Base-by-base conservation (phyloP, 164 flowering plant species). In the Liquidambar formosana region DNA sequence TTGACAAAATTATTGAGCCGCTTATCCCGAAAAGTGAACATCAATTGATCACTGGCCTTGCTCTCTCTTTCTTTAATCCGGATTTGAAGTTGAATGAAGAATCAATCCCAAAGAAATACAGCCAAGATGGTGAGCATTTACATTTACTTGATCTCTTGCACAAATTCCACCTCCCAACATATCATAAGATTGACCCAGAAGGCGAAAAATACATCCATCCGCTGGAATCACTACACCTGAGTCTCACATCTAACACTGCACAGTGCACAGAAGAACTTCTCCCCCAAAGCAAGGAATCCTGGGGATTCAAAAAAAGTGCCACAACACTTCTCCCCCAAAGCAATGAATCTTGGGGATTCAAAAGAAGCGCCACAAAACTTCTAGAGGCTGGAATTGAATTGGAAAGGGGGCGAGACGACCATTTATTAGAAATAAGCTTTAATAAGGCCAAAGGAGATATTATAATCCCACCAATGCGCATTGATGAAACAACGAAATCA, bases 391-490 rank as follows among this genome's bases (percentile, higher is more conserved):
- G 81, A 62, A 59, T 78, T 52, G 38, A 44, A 44, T 26, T 81
- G 51, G 60, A 69, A 62, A 73, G 57, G 21, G 57, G 15, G 3
- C 1, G 8, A 13, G 21, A 8, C 8, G 2, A 1, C 49, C 23
- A 4, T n/a, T 54, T 74, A 1, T 19, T 72, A 27, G 65, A 76
- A 45, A 41, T 81, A 19, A 58, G 26, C 5, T 81, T 78, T 16
- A n/a, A n/a, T n/a, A n/a, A 12, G 5, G 6, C n/a, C n/a, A 66
- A 68, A 2, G 76, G 79, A 25, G 53, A 33, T 18, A 71, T 81
- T 0, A 14, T 25, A 43, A 71, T 81, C 57, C 81, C 84, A 9
- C 47, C 71, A 16, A 6, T 81, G 28, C 71, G 12, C 70, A 78
- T 21, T 28, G 27, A 10, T 47, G 66, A 33, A 33, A 33, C 41